A percentile compares a stretch with the other conserved stretches of the same genome.
Evolutionary conservation across 345 rosid genomes (phyloP).

Genomic region (Rhizophora mangle): DNA sequence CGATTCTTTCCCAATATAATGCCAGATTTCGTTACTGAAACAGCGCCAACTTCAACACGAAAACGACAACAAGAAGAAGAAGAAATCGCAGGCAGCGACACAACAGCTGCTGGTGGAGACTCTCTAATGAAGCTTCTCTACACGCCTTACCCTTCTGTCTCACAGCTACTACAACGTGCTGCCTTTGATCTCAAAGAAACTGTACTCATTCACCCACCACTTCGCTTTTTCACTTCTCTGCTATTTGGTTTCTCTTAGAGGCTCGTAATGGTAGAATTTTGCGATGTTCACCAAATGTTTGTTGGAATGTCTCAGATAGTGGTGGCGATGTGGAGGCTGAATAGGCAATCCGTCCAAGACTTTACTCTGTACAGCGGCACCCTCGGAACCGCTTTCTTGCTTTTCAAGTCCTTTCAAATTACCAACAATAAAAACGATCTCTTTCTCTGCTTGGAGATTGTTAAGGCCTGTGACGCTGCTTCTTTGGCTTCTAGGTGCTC

Average conservation of each 20-base stretch:
- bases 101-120: constrained; percentile 22
- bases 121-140: constrained; percentile 60
- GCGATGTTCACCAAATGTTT: constrained; percentile 9
- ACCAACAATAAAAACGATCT: constrained; percentile 25
- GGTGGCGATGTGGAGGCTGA: constrained; percentile 23
- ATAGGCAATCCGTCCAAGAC: constrained; percentile 13
- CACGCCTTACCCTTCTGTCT: constrained; percentile 55
- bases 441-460: constrained; percentile 21
- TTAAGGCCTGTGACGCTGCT: constrained; percentile 27
- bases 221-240: not conserved
- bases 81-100: not conserved
- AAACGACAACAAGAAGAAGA: constrained; percentile 1
- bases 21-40: constrained; percentile 51
- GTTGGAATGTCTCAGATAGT: constrained; percentile 20
- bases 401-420: constrained; percentile 19
- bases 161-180: constrained; percentile 49
- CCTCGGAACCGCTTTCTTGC: constrained; percentile 29
- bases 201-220: constrained; percentile 33
- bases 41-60: not conserved
- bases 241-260: not conserved
- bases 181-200: constrained; percentile 76
- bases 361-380: constrained; percentile 26
- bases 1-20: constrained; percentile 59
- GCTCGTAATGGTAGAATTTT: not conserved
- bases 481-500: constrained; percentile 18